A percentile compares a stretch with the other conserved stretches of the same genome.
phyloP scores from a whole-genome alignment of 352 stramenopile species.

The Phytophthora sojae region DNA sequence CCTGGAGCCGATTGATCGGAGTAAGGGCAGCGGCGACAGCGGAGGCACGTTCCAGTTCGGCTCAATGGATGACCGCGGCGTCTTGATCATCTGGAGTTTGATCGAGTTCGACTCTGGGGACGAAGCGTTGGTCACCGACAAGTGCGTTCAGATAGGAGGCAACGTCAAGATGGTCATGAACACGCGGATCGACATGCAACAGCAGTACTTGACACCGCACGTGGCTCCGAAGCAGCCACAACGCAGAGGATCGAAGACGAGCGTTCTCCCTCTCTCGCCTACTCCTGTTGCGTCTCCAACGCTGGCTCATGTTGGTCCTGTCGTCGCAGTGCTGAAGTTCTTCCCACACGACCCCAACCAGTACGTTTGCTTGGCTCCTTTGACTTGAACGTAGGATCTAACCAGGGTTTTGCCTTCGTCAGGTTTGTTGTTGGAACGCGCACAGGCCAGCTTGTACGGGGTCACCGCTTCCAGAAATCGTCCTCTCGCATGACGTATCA shows the following conservation, averaged over 20 bases:
- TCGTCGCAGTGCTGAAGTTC: conserved; percentile 56
- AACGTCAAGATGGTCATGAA: conserved; percentile 76
- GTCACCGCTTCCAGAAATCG: conserved; percentile 50
- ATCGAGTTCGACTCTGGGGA: conserved; percentile 58
- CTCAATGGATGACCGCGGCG: conserved; percentile 73
- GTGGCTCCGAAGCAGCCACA: conserved; percentile 11
- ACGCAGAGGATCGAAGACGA: conserved; percentile 16
- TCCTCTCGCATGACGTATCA: conserved; percentile 30
- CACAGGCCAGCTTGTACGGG: conserved; percentile 45
- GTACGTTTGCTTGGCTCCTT: conserved; percentile 27
- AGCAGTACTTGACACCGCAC: conserved; percentile 43
- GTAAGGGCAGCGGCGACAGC: conserved; percentile 6
- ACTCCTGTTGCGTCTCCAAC: conserved; percentile 1
- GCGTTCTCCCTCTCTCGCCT: conserved; percentile 19
- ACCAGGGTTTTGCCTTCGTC: neutral
- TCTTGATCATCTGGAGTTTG: conserved; percentile 79
- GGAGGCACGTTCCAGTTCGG: conserved; percentile 69
- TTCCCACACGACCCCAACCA: conserved; percentile 67
- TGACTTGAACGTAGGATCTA: neutral
- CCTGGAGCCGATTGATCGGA: conserved; percentile 46
- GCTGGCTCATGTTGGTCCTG: conserved; percentile 44
- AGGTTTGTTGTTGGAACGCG: conserved; percentile 64
- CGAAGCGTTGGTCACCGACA: conserved; percentile 56
- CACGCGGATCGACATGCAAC: conserved; percentile 64
- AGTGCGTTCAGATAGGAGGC: conserved; percentile 71